A percentile compares a stretch with the other conserved stretches of the same genome.
phyloP scores from a whole-genome alignment of 1,284 basidiomycete species.

The Sutorius eximius region DNA sequence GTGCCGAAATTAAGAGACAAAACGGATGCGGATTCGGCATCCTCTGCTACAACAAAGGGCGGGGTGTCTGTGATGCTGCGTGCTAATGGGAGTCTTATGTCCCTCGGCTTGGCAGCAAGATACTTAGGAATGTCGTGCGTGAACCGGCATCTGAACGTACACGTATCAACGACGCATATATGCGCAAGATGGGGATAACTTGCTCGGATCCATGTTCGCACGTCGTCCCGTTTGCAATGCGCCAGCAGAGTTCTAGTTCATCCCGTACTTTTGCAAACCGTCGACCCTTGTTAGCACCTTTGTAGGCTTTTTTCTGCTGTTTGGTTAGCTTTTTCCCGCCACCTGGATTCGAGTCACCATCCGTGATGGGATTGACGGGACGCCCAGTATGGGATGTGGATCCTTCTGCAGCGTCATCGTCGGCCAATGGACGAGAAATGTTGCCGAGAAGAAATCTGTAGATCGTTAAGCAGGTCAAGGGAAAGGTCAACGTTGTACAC shows the following conservation, averaged over 20 bases:
- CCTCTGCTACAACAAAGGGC: conserved; percentile 45
- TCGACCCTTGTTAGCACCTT: conserved; percentile 78
- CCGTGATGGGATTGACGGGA: conserved; percentile 19
- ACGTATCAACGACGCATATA: not conserved
- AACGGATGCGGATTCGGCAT: not conserved
- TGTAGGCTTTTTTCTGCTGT: conserved; percentile 68
- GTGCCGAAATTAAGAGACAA: conserved; percentile 50
- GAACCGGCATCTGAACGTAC: conserved; percentile 64
- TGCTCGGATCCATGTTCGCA: conserved; percentile 69
- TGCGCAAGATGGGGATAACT: conserved; percentile 27
- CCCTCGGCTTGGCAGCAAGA: conserved; percentile 72
- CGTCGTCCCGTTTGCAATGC: conserved; percentile 57
- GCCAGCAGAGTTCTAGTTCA: conserved; percentile 76
- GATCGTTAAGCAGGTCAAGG: not conserved
- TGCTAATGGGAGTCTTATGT: conserved; percentile 60
- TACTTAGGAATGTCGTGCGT: conserved; percentile 81
- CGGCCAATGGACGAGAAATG: conserved; percentile 43
- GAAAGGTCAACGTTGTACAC: conserved; percentile 25
- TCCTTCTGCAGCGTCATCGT: conserved; percentile 80
- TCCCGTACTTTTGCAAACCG: conserved; percentile 71
- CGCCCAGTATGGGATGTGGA: conserved; percentile 43
- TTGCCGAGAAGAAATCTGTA: conserved; percentile 59
- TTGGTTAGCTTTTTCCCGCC: conserved; percentile 49
- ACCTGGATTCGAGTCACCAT: conserved; percentile 35
- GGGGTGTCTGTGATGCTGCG: conserved; percentile 42